Evolutionary conservation across 257 asterid genomes (phyloP).

Genomic region (Salvia splendens): DNA sequence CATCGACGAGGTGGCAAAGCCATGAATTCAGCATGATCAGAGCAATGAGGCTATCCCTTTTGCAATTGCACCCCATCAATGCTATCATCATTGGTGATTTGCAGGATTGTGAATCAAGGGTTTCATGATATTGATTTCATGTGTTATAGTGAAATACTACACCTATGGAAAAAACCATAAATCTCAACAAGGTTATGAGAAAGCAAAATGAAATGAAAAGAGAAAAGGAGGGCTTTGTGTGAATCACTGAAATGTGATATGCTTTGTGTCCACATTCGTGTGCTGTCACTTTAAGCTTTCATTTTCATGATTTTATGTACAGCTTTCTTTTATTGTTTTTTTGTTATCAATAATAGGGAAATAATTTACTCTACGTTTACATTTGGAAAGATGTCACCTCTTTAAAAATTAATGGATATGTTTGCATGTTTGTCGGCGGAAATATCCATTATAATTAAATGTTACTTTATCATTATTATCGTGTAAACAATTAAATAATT

Average conservation of each 20-base stretch:
- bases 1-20: conserved; percentile 37
- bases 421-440: too few relatives aligned
- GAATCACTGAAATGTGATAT: background rate
- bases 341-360: too few relatives aligned
- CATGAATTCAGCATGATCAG: conserved; percentile 38
- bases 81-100: conserved; percentile 14
- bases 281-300: conserved; percentile 1
- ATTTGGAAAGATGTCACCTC: too few relatives aligned
- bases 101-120: conserved; percentile 22
- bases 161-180: conserved; percentile 26
- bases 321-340: too few relatives aligned
- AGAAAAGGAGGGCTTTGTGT: background rate
- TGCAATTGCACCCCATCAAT: conserved; percentile 48
- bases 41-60: conserved; percentile 35
- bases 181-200: background rate
- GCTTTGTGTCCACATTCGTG: background rate
- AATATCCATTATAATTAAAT: too few relatives aligned
- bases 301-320: background rate
- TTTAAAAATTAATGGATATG: too few relatives aligned
- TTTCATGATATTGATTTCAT: conserved; percentile 20
- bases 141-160: background rate
- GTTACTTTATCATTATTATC: too few relatives aligned
- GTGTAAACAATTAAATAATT: too few relatives aligned
- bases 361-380: too few relatives aligned
- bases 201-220: background rate